Evolutionary conservation across 108 stramenopile species (phyloP).

Genomic region (Thalassiosira profunda): DNA sequence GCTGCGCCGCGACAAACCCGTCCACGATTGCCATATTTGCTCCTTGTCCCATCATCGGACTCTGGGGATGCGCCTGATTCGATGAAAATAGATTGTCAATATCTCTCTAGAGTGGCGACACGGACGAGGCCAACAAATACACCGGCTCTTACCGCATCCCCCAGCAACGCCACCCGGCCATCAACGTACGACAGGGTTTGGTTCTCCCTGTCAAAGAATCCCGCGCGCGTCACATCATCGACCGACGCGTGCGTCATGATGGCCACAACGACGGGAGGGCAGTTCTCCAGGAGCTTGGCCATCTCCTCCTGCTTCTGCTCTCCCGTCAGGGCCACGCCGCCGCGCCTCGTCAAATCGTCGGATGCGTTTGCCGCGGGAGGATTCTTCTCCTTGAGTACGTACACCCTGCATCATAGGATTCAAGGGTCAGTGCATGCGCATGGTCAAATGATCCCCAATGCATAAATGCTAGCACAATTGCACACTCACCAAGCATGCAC

Average conservation of each 20-base stretch:
- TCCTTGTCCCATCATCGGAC: constrained; percentile 40
- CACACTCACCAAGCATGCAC: constrained; percentile 10
- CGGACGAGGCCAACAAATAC: too few relatives aligned
- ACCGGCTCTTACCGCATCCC: too few relatives aligned
- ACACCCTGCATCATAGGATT: too few relatives aligned
- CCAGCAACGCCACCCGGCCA: constrained; percentile 26
- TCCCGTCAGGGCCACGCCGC: constrained; percentile 15
- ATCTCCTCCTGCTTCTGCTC: constrained; percentile 17
- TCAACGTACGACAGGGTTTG: constrained; percentile 17
- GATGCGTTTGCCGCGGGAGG: background rate
- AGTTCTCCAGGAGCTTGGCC: background rate
- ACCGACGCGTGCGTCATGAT: constrained; percentile 16
- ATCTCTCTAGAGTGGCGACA: too few relatives aligned
- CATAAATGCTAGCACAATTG: too few relatives aligned
- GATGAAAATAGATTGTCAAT: too few relatives aligned
- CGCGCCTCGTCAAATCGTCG: constrained; percentile 35
- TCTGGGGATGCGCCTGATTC: constrained; percentile 29
- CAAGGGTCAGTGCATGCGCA: too few relatives aligned
- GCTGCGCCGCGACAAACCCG: constrained; percentile 26
- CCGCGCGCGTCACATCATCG: constrained; percentile 28
- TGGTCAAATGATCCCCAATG: too few relatives aligned
- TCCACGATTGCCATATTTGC: constrained; percentile 35
- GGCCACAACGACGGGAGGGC: background rate
- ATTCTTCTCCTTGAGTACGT: constrained; percentile 1
- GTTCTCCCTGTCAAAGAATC: constrained; percentile 31